phyloP scores from a whole-genome alignment of 2,329 filamentous ascomycete genomes.

The Chalaropsis ovoidea region DNA sequence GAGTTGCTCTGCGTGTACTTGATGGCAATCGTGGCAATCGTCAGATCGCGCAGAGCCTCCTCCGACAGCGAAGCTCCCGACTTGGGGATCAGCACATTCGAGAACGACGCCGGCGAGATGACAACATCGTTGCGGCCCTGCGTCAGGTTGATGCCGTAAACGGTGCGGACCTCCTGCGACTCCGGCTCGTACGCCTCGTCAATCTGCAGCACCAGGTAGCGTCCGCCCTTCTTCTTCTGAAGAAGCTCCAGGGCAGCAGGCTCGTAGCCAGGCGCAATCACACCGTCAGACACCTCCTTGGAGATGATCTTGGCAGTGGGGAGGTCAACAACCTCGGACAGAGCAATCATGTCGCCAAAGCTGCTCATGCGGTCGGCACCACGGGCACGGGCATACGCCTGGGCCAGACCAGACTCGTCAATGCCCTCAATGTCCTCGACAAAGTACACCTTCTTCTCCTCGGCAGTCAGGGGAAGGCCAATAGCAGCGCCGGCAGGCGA shows the following conservation, averaged over 20 bases:
- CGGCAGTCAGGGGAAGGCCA: slow-evolving; percentile 71
- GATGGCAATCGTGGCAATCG: slow-evolving; percentile 89
- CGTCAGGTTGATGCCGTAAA: slow-evolving; percentile 79
- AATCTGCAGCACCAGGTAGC: slow-evolving; percentile 92
- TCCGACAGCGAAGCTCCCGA: slow-evolving; percentile 62
- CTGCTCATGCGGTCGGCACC: slow-evolving; percentile 98
- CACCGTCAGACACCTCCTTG: slow-evolving; percentile 92
- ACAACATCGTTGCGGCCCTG: slow-evolving; percentile 89
- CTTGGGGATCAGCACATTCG: slow-evolving; percentile 76
- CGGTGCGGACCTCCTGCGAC: slow-evolving; percentile 71
- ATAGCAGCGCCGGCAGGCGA: slow-evolving; percentile 94
- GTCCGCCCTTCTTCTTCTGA: slow-evolving; percentile 96
- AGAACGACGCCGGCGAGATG: slow-evolving; percentile 78
- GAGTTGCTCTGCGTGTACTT: slow-evolving; percentile 99
- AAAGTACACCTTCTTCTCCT: slow-evolving; percentile 96
- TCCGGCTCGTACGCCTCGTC: slow-evolving; percentile 75
- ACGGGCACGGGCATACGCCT: slow-evolving; percentile 90
- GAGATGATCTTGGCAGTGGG: slow-evolving; percentile 96
- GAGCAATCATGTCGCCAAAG: slow-evolving; percentile 91
- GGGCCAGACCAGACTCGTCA: slow-evolving; percentile 73
- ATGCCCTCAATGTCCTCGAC: slow-evolving; percentile 89
- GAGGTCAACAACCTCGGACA: slow-evolving; percentile 82
- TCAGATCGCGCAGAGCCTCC: slow-evolving; percentile 75
- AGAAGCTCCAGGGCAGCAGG: slow-evolving; percentile 80
- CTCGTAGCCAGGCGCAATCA: slow-evolving; percentile 82